A percentile compares a stretch with the other conserved stretches of the same genome.
Evolutionary conservation across 345 rosid species (phyloP).

Genomic region (Bruguiera gymnorhiza): DNA sequence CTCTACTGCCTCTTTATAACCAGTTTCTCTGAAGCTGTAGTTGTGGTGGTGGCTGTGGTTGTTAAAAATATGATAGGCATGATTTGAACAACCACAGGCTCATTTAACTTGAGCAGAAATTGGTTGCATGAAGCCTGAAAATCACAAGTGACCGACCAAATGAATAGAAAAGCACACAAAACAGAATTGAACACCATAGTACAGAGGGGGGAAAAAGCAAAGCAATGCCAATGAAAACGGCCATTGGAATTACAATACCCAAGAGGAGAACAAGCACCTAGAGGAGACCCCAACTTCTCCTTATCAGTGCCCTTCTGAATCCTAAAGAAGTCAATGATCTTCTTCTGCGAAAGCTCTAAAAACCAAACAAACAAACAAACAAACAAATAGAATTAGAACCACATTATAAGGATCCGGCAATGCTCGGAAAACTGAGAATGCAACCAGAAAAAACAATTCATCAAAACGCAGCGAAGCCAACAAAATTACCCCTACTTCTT

Average conservation of each 20-base stretch:
- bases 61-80: background rate
- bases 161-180: background rate
- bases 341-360: constrained; percentile 78
- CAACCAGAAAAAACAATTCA: background rate
- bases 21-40: too few species aligned
- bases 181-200: background rate
- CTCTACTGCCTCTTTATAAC: too few species aligned
- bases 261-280: constrained; percentile 40
- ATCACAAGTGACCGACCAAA: background rate
- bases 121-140: constrained; percentile 15
- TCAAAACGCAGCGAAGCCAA: constrained; percentile 13
- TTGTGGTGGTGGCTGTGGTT: too few species aligned
- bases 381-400: constrained; percentile 6
- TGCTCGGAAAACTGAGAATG: background rate
- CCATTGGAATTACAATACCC: background rate
- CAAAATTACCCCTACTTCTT: constrained; percentile 60
- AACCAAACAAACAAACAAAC: background rate
- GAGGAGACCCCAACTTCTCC: constrained; percentile 34
- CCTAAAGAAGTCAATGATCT: constrained; percentile 73
- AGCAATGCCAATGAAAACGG: background rate
- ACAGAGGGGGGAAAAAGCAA: background rate
- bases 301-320: constrained; percentile 46
- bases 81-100: background rate
- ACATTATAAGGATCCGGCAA: constrained; percentile 7
- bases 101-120: constrained; percentile 4